Evolutionary conservation across 805 yeast species (phyloP).

Genomic region (Ogataea pini): DNA sequence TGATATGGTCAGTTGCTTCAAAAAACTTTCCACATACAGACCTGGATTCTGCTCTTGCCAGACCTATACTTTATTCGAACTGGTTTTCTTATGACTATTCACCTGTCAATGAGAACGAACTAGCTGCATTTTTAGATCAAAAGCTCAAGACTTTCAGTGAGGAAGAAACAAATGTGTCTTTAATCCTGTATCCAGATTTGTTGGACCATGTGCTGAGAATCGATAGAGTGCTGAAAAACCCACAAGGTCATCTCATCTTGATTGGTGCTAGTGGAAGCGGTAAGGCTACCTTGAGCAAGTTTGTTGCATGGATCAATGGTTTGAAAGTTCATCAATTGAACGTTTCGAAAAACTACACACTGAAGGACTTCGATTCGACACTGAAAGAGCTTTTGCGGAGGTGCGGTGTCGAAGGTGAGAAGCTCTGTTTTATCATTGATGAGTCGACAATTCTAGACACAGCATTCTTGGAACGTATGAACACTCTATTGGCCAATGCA

Average conservation of each 20-base stretch:
- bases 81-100: slow-evolving; percentile 72
- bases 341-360: slow-evolving; percentile 53
- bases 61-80: slow-evolving; percentile 66
- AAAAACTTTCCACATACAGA: slow-evolving; percentile 50
- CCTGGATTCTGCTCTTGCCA: slow-evolving; percentile 34
- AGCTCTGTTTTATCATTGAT: slow-evolving; percentile 71
- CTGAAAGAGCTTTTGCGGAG: slow-evolving; percentile 54
- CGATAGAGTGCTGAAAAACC: slow-evolving; percentile 78
- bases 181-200: slow-evolving; percentile 68
- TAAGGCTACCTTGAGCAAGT: slow-evolving; percentile 69
- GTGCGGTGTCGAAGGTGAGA: slow-evolving; percentile 57
- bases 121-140: slow-evolving; percentile 58
- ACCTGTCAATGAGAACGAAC: slow-evolving; percentile 49
- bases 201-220: slow-evolving; percentile 75
- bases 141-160: slow-evolving; percentile 72
- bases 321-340: slow-evolving; percentile 57
- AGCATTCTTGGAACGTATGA: slow-evolving; percentile 86
- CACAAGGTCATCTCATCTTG: slow-evolving; percentile 86
- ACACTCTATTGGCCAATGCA: slow-evolving; percentile 88
- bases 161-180: slow-evolving; percentile 64
- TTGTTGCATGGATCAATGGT: slow-evolving; percentile 93
- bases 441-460: slow-evolving; percentile 77
- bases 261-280: slow-evolving; percentile 86
- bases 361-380: slow-evolving; percentile 66
- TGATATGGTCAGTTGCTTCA: slow-evolving; percentile 37